A percentile compares a stretch with the other conserved stretches of the same genome.
These are phyloP conservation scores for Magnusiomyces fungicola DNA, from an alignment of 1,139 yeast species.

Conservation along the genomic window DNA sequence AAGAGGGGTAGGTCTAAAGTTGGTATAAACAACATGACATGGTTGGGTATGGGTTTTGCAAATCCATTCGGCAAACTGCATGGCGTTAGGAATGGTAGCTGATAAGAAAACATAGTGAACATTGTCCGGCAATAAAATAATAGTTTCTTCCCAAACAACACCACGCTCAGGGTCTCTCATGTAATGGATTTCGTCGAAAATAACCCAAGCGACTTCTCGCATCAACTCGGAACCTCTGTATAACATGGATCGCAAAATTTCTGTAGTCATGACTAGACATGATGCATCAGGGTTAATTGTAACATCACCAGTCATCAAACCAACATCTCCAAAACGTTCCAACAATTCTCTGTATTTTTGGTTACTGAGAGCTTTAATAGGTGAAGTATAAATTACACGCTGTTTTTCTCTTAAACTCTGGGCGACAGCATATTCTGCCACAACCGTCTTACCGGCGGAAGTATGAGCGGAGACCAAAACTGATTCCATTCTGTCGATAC, in stretches of 20 bases:
- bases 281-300: constrained; percentile 96
- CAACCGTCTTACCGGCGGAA: constrained; percentile 89
- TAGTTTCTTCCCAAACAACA: constrained; percentile 99
- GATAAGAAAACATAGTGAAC: constrained; percentile 82
- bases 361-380: constrained; percentile 85
- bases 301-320: constrained; percentile 95
- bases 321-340: constrained; percentile 83
- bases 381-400: constrained; percentile 86
- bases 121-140: constrained; percentile 92
- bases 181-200: constrained; percentile 96
- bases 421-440: constrained; percentile 91
- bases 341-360: constrained; percentile 89
- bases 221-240: constrained; percentile 94
- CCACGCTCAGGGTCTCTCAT: constrained; percentile 97
- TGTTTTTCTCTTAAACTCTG: constrained; percentile 89
- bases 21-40: constrained; percentile 97
- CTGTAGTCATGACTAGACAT: constrained; percentile 96
- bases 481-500: constrained; percentile 91
- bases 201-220: constrained; percentile 94
- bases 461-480: constrained; percentile 97
- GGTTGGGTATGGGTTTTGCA: constrained; percentile 93
- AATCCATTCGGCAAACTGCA: constrained; percentile 98
- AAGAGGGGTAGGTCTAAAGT: constrained; percentile 96
- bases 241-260: constrained; percentile 88
- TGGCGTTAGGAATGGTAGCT: constrained; percentile 97